These are phyloP conservation scores for Sarocladiaceae sp. DNA, from an alignment of 2,329 filamentous ascomycete genomes.

Conservation along the genomic window DNA sequence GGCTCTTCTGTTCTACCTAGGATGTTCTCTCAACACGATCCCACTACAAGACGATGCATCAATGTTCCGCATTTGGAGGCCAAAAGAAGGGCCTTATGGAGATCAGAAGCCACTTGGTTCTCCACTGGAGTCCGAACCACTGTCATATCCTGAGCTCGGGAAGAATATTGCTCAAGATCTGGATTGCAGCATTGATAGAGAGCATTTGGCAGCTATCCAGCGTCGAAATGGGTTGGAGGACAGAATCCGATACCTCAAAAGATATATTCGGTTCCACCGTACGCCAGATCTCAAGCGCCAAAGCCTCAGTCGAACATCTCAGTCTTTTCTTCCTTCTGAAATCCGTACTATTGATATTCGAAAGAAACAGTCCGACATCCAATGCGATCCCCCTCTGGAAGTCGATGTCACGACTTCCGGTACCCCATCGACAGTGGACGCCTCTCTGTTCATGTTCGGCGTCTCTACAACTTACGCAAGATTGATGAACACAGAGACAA, in stretches of 20 bases:
- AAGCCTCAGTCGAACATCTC: constrained; percentile 45
- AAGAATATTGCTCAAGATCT: constrained; percentile 17
- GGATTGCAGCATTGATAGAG: constrained; percentile 46
- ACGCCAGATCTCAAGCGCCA: constrained; percentile 42
- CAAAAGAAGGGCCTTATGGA: not conserved
- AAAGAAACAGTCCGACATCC: constrained; percentile 29
- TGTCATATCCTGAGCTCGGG: not conserved
- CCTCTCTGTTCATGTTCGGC: constrained; percentile 55
- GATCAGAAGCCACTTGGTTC: not conserved
- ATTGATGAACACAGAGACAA: constrained; percentile 47
- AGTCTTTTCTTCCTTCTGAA: constrained; percentile 42
- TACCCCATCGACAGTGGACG: constrained; percentile 45
- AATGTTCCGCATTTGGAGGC: not conserved
- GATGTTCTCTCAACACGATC: not conserved
- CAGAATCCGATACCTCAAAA: constrained; percentile 51
- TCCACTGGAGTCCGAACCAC: not conserved
- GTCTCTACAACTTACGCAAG: constrained; percentile 55
- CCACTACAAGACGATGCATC: not conserved
- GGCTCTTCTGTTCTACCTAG: not conserved
- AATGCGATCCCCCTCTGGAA: constrained; percentile 44
- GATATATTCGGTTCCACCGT: constrained; percentile 49
- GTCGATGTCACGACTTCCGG: constrained; percentile 47
- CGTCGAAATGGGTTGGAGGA: constrained; percentile 43
- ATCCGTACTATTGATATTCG: constrained; percentile 45
- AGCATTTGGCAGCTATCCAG: constrained; percentile 40